Conservation (phyloP, 2,329 filamentous ascomycete genomes). For the Ophiostoma sp. region DNA sequence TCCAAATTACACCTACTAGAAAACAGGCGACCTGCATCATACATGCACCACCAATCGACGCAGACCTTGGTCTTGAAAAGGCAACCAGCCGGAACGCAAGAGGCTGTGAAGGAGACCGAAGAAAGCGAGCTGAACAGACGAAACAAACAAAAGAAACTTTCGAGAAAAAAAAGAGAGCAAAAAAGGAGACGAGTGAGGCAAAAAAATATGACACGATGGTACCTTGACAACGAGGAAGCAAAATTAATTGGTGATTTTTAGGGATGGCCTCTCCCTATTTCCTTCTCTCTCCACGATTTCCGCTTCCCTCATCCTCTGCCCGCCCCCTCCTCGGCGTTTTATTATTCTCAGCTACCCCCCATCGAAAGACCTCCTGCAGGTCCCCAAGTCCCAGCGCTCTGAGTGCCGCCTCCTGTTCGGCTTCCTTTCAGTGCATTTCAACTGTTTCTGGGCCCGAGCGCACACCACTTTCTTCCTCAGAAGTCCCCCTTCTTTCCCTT, state of each 20-base stretch:
- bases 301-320: background rate
- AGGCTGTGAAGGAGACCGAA: background rate
- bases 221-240: background rate
- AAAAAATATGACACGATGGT: background rate
- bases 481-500: background rate
- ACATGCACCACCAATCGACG: background rate
- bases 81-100: background rate
- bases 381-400: background rate
- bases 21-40: conserved; percentile 13
- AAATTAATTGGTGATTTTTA: background rate
- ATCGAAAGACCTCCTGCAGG: background rate
- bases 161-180: background rate
- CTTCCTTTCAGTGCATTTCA: background rate
- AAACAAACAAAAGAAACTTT: conserved; percentile 4
- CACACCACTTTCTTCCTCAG: conserved; percentile 1
- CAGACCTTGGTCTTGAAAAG: background rate
- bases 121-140: background rate
- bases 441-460: conserved; percentile 1
- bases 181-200: background rate
- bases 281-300: conserved; percentile 4
- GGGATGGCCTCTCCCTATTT: background rate
- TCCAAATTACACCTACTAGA: conserved; percentile 1
- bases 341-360: background rate
- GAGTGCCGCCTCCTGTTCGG: conserved; percentile 9
- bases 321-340: background rate